Evolutionary conservation across 2,329 filamentous ascomycete species (phyloP).

Genomic region (Epichloe typhina): DNA sequence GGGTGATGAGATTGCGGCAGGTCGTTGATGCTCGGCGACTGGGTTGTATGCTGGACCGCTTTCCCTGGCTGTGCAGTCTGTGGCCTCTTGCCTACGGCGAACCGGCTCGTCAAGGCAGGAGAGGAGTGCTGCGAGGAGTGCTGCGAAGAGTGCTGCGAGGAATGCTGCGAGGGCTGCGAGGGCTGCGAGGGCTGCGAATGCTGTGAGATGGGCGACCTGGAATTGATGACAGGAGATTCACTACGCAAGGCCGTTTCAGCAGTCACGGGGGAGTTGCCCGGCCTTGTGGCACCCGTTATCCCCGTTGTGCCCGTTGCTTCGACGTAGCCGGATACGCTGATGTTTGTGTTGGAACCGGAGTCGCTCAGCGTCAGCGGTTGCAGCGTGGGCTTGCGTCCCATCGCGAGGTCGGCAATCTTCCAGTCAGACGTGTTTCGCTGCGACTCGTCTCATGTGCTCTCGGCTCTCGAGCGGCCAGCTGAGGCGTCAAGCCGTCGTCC

Average conservation of each 20-base stretch:
- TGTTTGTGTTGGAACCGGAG: slow-evolving; percentile 20
- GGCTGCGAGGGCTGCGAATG: not conserved
- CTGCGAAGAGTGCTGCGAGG: not conserved
- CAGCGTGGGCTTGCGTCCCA: slow-evolving; percentile 46
- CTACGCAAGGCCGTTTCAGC: slow-evolving; percentile 5
- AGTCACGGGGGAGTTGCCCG: not conserved
- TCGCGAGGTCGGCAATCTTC: slow-evolving; percentile 13
- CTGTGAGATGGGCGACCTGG: slow-evolving; percentile 26
- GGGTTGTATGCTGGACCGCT: slow-evolving; percentile 7
- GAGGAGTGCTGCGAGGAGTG: slow-evolving; percentile 13
- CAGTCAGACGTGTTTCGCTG: not conserved
- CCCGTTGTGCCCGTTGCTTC: not conserved
- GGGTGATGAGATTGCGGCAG: slow-evolving; percentile 7
- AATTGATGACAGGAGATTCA: not conserved
- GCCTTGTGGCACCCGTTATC: not conserved
- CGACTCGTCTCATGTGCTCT: not conserved
- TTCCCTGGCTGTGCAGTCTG: slow-evolving; percentile 10
- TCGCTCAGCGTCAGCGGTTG: slow-evolving; percentile 43
- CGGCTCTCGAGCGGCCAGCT: no score
- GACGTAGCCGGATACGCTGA: slow-evolving; percentile 8
- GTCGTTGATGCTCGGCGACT: slow-evolving; percentile 8
- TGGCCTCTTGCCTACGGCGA: slow-evolving; percentile 20
- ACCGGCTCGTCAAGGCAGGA: slow-evolving; percentile 29
- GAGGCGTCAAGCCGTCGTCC: not conserved
- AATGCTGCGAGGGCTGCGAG: not conserved